A percentile compares a stretch with the other conserved stretches of the same genome.
These are phyloP conservation scores for Sclerotinia nivalis DNA, from an alignment of 2,329 filamentous ascomycete species.

Conservation along the genomic window DNA sequence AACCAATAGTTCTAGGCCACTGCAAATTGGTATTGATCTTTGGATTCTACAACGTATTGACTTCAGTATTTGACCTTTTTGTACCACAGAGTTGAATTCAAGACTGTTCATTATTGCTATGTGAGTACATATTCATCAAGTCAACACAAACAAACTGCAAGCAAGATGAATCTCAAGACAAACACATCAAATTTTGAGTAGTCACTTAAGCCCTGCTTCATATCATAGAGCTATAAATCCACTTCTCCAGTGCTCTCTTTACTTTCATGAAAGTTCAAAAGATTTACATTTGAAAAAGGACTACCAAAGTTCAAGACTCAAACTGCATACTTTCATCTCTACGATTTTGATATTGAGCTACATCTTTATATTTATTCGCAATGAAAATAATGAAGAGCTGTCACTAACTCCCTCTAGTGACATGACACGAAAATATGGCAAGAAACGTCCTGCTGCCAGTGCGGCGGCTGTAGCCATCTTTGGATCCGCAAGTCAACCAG, in stretches of 20 bases:
- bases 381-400: not conserved
- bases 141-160: not conserved
- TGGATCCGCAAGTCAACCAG: slow-evolving; percentile 9
- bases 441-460: slow-evolving; percentile 25
- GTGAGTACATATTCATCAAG: slow-evolving; percentile 1
- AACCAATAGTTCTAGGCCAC: not conserved
- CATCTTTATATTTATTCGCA: not conserved
- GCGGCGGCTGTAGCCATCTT: slow-evolving; percentile 27
- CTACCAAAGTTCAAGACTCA: not conserved
- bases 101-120: not conserved
- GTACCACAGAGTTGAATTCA: not conserved
- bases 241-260: not conserved
- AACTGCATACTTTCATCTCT: too few relatives aligned
- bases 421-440: slow-evolving; percentile 28
- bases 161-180: not conserved
- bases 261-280: not conserved
- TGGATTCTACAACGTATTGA: not conserved
- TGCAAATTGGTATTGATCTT: not conserved
- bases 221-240: not conserved
- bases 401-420: slow-evolving; percentile 6
- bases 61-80: not conserved
- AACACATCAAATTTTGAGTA: not conserved
- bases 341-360: not conserved
- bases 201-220: not conserved
- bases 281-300: not conserved